phyloP scores from a whole-genome alignment of 257 asterid species.

The Solanum gandarillasii region DNA sequence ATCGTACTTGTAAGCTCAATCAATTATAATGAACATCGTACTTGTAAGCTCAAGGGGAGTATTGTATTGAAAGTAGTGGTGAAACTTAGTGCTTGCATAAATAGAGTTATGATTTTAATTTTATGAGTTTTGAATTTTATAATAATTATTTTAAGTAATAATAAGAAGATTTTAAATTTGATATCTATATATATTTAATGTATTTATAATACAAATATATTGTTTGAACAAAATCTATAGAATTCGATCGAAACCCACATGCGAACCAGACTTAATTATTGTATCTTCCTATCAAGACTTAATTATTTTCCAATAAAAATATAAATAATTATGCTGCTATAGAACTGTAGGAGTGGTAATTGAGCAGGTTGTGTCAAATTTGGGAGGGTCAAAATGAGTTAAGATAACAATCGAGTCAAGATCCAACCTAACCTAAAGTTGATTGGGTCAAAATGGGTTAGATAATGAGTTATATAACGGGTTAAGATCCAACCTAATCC shows the following conservation, averaged over 20 bases:
- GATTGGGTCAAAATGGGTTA: not conserved
- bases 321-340: not conserved
- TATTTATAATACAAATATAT: too few species aligned
- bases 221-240: not conserved
- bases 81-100: not conserved
- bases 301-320: not conserved
- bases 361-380: not conserved
- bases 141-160: too few species aligned
- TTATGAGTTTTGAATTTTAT: too few species aligned
- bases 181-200: too few species aligned
- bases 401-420: not conserved
- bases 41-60: not conserved
- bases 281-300: not conserved
- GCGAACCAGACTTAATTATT: not conserved
- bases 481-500: not conserved
- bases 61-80: not conserved
- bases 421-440: not conserved
- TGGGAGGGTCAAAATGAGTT: not conserved
- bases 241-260: not conserved
- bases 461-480: not conserved
- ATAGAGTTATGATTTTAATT: accelerated
- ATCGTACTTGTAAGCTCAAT: not conserved
- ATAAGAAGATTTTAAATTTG: too few species aligned
- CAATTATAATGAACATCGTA: too few species aligned
- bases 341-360: not conserved